Base-by-base conservation (phyloP, 192 early-diverging fungal genomes). In the Entophlyctis luteolus region DNA sequence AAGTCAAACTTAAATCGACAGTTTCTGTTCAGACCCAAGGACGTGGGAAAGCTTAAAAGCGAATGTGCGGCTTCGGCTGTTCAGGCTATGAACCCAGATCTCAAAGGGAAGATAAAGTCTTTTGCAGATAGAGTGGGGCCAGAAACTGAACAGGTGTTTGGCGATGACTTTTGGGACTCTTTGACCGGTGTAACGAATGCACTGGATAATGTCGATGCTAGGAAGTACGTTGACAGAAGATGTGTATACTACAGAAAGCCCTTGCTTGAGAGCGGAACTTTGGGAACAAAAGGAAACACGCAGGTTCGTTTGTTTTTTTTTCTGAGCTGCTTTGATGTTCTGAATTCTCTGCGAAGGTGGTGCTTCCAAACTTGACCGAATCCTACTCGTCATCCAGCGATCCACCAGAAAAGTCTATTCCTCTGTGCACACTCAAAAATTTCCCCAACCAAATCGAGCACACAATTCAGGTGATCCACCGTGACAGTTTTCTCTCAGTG, bases 221-320 rank as follows among this genome's bases (percentile, higher is more conserved):
- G 97, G 56, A 86, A 89, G 79, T 99, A 99, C 73, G 90, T 99
- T 80, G 97, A 99, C 75, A 77, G 89, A 58, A 88, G 97, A 57
- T 99, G 97, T 78, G 93, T 99, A 27, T 98, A 91, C 78, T 97
- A 86, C 77, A 80, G 92, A 70, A 98, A 96, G 79, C 87, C 95
- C 20, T 77, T 99, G 55, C 76, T 99, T 53, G 97, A 99, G 76
- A 96, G 94, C 31, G 97, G 97, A 25, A 99, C 97, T 1, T 82
- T 99, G 14, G 97, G 97, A 25, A 99, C 97, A 55, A 99, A 99
- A 82, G 97, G 97, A 62, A 99, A 99, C 82, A 96, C 94, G 8
- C 97, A 99, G 79, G 94, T 82, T 36, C 37, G 62, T 6, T 4
- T 39, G 22, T 55, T 37, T 38, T 32, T 22, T 23, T 2, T 1